Evolutionary conservation across 805 yeast genomes (phyloP), one percentile per base, ranked within the genome.

Genomic region (Jamesozyma hellenica): DNA sequence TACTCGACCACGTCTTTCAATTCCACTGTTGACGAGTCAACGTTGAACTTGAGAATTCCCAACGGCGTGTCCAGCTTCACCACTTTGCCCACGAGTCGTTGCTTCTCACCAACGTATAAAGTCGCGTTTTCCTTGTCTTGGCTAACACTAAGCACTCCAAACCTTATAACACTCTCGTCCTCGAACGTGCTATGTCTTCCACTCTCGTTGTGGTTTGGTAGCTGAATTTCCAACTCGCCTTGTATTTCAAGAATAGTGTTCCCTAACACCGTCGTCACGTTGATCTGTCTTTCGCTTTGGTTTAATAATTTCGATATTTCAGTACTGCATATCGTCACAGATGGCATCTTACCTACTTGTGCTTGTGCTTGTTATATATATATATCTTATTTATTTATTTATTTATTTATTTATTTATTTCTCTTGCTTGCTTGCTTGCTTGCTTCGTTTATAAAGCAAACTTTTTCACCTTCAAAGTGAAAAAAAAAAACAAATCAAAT

Each of bases 221-320:
- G 41, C n/a, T n/a, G n/a, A n/a, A 77, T 52, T 41, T 75, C 73
- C 30, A 82, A 56, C 28, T 77, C 84, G 9, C 92, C 92, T 52
- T 82, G 92, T 15, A 82, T 80, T 54, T 82, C 92, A 15, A 82
- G 44, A 14, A 82, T 49, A 2, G 73, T 67, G 32, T 76, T 67
- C 1, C 90, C 92, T 32, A 63, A 58, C 1, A 77, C 70, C 0
- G 88, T 57, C 9, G 39, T 36, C 6, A 56, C 45, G 5, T 50
- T 35, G 26, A 48, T 36, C 33, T 50, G 50, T 15, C 39, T 47
- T 10, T 38, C 42, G 13, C n/a, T n/a, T n/a, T n/a, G n/a, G n/a
- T n/a, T n/a, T n/a, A n/a, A n/a, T n/a, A n/a, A n/a, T n/a, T n/a
- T n/a, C n/a, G n/a, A n/a, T n/a, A n/a, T n/a, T n/a, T n/a, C n/a